A percentile compares a stretch with the other conserved stretches of the same genome.
phyloP scores from a whole-genome alignment of 345 rosid genomes.

The Eucalyptus melliodora region DNA sequence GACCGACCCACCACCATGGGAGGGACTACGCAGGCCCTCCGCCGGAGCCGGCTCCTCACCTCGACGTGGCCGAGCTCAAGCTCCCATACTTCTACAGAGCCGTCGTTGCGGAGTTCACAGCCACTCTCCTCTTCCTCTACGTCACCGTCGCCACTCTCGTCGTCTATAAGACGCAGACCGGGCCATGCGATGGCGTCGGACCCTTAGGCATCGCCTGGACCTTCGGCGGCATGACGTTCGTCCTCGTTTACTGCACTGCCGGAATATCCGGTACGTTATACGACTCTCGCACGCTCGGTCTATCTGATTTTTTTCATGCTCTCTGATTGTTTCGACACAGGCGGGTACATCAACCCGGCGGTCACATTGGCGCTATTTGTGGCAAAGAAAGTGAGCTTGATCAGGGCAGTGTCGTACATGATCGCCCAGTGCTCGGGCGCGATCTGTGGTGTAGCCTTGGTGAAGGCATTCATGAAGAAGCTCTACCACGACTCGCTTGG shows the following conservation, averaged over 20 bases:
- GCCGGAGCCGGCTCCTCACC: constrained; percentile 73
- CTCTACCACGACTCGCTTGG: neutral
- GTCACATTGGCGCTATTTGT: neutral
- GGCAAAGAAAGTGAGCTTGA: neutral
- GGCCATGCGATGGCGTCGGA: constrained; percentile 70
- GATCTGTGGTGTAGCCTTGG: neutral
- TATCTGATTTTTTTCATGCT: neutral
- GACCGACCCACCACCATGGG: constrained; percentile 24
- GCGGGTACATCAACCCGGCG: neutral
- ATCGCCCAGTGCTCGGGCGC: neutral
- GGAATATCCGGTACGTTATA: constrained; percentile 55
- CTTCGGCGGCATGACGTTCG: constrained; percentile 77
- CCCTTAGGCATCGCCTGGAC: constrained; percentile 83
- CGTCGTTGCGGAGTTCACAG: constrained; percentile 84
- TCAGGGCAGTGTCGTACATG: neutral
- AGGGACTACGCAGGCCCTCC: constrained; percentile 88
- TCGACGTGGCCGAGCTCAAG: constrained; percentile 50
- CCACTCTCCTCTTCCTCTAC: constrained; percentile 89
- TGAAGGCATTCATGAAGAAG: neutral
- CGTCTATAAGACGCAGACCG: constrained; percentile 46
- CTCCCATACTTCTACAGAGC: constrained; percentile 90
- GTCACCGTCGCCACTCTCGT: constrained; percentile 69
- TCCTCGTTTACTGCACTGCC: constrained; percentile 70
- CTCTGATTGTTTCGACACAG: neutral
- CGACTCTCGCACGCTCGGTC: neutral